Percentiles rank a stretch among this genome's conserved stretches.
These are phyloP conservation scores for Heliamphora pulchella DNA, from an alignment of 179 eudicot genomes.

Conservation along the genomic window DNA sequence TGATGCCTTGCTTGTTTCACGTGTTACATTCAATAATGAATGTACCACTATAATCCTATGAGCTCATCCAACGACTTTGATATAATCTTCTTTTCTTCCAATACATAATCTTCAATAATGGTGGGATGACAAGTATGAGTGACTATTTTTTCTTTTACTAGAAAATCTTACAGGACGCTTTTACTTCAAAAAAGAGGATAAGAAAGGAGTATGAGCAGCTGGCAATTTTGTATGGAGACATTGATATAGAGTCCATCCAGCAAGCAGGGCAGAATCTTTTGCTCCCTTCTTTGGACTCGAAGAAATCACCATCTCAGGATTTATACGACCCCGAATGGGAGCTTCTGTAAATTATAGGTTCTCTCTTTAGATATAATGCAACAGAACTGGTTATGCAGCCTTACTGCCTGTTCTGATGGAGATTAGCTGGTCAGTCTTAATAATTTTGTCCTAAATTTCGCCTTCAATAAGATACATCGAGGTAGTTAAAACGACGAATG, in stretches of 20 bases:
- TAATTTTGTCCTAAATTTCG: not conserved
- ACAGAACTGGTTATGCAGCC: slow-evolving; percentile 3
- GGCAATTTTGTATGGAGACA: slow-evolving; percentile 37
- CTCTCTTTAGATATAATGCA: slow-evolving; percentile 12
- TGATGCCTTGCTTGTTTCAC: not conserved
- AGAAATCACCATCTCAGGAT: slow-evolving; percentile 17
- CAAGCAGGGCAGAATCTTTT: slow-evolving; percentile 10
- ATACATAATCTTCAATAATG: not conserved
- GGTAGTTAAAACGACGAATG: not conserved
- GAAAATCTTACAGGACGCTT: slow-evolving; percentile 37
- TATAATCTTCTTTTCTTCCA: not conserved
- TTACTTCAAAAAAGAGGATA: slow-evolving; percentile 35
- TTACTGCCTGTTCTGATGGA: slow-evolving; percentile 12
- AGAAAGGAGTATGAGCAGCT: slow-evolving; percentile 47
- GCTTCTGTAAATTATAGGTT: slow-evolving; percentile 26
- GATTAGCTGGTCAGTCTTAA: not conserved
- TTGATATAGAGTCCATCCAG: slow-evolving; percentile 26
- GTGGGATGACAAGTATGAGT: not conserved
- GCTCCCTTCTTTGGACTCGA: slow-evolving; percentile 3
- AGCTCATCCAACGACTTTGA: not conserved
- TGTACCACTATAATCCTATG: not conserved
- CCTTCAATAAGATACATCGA: not conserved
- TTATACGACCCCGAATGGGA: slow-evolving; percentile 46
- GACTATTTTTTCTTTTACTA: slow-evolving; percentile 1
- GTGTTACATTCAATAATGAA: not conserved